phyloP scores from a whole-genome alignment of 164 flowering plant genomes.

The Warburgia ugandensis region DNA sequence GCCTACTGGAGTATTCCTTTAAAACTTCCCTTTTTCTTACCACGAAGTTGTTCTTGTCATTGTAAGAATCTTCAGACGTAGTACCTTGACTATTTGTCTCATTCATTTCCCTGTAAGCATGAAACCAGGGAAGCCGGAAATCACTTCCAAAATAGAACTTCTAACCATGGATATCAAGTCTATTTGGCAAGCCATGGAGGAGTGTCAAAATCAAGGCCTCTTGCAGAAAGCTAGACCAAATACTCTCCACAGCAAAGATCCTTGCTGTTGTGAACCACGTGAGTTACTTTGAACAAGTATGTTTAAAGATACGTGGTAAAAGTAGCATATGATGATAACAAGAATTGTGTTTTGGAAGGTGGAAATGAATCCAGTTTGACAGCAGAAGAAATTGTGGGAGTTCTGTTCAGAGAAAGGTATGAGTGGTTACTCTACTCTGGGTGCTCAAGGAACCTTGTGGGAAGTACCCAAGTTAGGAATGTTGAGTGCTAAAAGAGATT shows the following conservation, averaged over 20 bases:
- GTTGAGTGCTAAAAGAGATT: constrained; percentile 17
- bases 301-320: too few species aligned
- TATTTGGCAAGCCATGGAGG: constrained; percentile 18
- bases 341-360: constrained; percentile 11
- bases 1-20: too few species aligned
- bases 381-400: constrained; percentile 17
- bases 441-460: constrained; percentile 22
- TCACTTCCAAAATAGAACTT: background rate
- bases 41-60: too few species aligned
- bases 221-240: constrained; percentile 13
- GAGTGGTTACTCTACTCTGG: constrained; percentile 28
- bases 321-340: too few species aligned
- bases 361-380: constrained; percentile 29
- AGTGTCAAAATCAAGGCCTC: constrained; percentile 14
- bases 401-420: constrained; percentile 20
- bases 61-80: constrained; percentile 8
- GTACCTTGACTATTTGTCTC: constrained; percentile 7
- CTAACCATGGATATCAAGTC: constrained; percentile 9
- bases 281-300: too few species aligned
- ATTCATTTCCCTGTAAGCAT: constrained; percentile 9
- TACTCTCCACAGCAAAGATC: constrained; percentile 12
- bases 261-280: constrained; percentile 21
- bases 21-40: too few species aligned
- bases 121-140: background rate
- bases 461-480: constrained; percentile 13